Evolutionary conservation across 805 yeast species (phyloP).

Genomic region (Komagataella phaffii): DNA sequence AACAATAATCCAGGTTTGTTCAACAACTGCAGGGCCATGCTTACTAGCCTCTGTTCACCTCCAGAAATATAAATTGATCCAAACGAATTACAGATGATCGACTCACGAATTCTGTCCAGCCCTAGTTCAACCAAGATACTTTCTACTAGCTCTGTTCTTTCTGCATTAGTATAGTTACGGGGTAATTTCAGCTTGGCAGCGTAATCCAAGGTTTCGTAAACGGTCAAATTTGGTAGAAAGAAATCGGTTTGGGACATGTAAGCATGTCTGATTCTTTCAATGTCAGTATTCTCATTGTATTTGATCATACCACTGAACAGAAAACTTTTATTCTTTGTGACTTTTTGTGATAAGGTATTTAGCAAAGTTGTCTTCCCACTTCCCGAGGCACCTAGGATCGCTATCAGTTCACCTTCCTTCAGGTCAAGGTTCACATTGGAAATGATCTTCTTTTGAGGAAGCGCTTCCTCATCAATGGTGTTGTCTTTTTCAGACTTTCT

Average conservation of each 20-base stretch:
- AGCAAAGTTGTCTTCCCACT: slow-evolving; percentile 66
- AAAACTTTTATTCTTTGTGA: slow-evolving; percentile 23
- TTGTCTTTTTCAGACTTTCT: background rate
- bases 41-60: slow-evolving; percentile 60
- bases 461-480: slow-evolving; percentile 1
- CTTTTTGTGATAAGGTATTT: slow-evolving; percentile 42
- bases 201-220: slow-evolving; percentile 45
- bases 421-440: slow-evolving; percentile 43
- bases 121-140: slow-evolving; percentile 44
- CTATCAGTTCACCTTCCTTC: slow-evolving; percentile 46
- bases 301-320: slow-evolving; percentile 27
- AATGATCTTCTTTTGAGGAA: slow-evolving; percentile 19
- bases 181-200: slow-evolving; percentile 56
- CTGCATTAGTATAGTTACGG: slow-evolving; percentile 19
- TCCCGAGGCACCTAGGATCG: slow-evolving; percentile 70
- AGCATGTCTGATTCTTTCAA: slow-evolving; percentile 21
- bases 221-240: slow-evolving; percentile 49
- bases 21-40: slow-evolving; percentile 57
- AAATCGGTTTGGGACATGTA: slow-evolving; percentile 58
- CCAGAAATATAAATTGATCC: slow-evolving; percentile 49
- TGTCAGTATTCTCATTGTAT: slow-evolving; percentile 11
- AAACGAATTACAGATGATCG: slow-evolving; percentile 30
- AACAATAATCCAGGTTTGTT: slow-evolving; percentile 56
- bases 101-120: slow-evolving; percentile 36
- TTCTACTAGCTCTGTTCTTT: slow-evolving; percentile 32